Percentiles rank a stretch among this genome's conserved stretches.
phyloP scores from a whole-genome alignment of 2,329 filamentous ascomycete species.

The Aquanectria penicillioides region DNA sequence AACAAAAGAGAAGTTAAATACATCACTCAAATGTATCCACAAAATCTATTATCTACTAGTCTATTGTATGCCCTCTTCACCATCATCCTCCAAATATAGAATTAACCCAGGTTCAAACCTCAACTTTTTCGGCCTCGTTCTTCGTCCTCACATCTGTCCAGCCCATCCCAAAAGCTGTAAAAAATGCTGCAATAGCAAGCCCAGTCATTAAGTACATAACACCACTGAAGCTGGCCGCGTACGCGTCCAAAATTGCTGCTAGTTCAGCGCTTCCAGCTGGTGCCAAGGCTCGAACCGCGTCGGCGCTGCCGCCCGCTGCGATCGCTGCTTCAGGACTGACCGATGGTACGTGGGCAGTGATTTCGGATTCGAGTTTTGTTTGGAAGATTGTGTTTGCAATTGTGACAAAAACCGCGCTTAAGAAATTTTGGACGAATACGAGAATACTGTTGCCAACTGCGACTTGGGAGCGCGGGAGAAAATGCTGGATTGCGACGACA shows the following conservation, averaged over 20 bases:
- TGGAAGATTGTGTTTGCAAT: slow-evolving; percentile 16
- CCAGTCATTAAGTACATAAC: slow-evolving; percentile 28
- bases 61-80: no score
- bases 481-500: slow-evolving; percentile 11
- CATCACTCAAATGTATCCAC: no score
- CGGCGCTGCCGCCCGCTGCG: slow-evolving; percentile 31
- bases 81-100: no score
- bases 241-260: slow-evolving; percentile 22
- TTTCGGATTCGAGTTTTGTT: neutral
- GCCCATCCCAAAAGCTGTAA: slow-evolving; percentile 30
- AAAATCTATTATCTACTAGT: no score
- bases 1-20: no score
- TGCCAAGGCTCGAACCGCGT: slow-evolving; percentile 23
- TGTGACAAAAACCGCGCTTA: slow-evolving; percentile 1
- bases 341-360: slow-evolving; percentile 13
- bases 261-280: slow-evolving; percentile 6
- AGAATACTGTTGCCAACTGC: slow-evolving; percentile 2
- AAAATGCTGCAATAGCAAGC: slow-evolving; percentile 7
- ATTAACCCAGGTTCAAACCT: no score
- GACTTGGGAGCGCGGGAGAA: neutral
- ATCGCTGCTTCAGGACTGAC: slow-evolving; percentile 22
- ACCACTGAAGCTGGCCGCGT: slow-evolving; percentile 12
- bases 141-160: slow-evolving; percentile 31
- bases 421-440: slow-evolving; percentile 12
- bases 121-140: neutral